These are phyloP conservation scores for Rhizoctonia solani DNA, from an alignment of 1,284 basidiomycete species.

Conservation along the genomic window DNA sequence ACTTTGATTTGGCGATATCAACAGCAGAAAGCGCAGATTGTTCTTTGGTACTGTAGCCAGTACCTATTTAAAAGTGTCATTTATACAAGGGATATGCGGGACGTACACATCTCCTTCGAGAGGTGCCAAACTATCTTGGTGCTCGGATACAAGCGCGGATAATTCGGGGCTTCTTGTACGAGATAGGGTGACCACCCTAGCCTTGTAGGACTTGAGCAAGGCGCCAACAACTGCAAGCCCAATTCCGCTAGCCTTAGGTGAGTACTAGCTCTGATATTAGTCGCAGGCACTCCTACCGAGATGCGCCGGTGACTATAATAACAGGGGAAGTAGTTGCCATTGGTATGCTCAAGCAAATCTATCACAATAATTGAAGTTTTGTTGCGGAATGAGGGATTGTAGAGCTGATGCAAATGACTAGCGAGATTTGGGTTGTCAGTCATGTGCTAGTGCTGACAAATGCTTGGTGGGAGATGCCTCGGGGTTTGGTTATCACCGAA, in stretches of 20 bases:
- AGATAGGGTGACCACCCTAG: slow-evolving; percentile 75
- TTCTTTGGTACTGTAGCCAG: slow-evolving; percentile 49
- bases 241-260: slow-evolving; percentile 63
- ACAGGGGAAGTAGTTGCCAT: background rate
- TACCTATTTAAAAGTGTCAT: slow-evolving; percentile 30
- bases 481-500: background rate
- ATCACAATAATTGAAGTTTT: background rate
- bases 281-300: background rate
- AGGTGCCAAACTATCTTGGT: slow-evolving; percentile 54
- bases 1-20: slow-evolving; percentile 53
- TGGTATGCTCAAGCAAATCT: background rate
- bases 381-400: background rate
- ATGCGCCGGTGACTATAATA: slow-evolving; percentile 21
- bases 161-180: slow-evolving; percentile 70
- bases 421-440: background rate
- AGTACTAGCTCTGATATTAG: background rate
- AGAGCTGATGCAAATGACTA: background rate
- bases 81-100: slow-evolving; percentile 27
- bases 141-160: slow-evolving; percentile 53
- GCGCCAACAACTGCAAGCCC: slow-evolving; percentile 72
- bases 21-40: slow-evolving; percentile 60
- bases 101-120: slow-evolving; percentile 76
- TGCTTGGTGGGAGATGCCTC: background rate
- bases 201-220: slow-evolving; percentile 63
- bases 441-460: slow-evolving; percentile 33